These are phyloP conservation scores for Blastocladiella emersonii DNA, from an alignment of 371 early-diverging fungal genomes.

Conservation along the genomic window DNA sequence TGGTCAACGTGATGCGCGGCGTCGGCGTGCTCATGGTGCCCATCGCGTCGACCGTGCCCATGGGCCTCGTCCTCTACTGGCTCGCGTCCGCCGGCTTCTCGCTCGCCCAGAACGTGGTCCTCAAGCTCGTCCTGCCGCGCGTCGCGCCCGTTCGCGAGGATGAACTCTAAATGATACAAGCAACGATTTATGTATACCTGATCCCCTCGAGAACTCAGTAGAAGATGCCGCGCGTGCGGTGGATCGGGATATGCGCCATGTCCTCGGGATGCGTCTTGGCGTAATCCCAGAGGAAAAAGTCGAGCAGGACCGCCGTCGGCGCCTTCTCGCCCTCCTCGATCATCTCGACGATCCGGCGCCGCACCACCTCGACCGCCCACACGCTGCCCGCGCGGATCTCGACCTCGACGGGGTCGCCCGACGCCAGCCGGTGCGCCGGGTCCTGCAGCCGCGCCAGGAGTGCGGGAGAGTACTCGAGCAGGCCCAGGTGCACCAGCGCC, in stretches of 20 bases:
- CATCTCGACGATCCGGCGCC: constrained; percentile 28
- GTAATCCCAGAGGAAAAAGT: constrained; percentile 80
- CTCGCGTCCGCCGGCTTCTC: neutral
- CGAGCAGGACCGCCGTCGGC: constrained; percentile 61
- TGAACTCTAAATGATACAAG: no score
- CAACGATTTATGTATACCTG: no score
- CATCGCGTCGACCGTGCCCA: neutral
- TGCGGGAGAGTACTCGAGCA: constrained; percentile 48
- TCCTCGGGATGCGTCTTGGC: constrained; percentile 47
- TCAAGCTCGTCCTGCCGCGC: neutral
- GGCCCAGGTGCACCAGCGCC: constrained; percentile 55
- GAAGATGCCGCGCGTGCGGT: constrained; percentile 57
- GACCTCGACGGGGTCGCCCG: constrained; percentile 36
- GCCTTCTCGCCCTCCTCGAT: neutral
- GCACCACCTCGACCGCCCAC: constrained; percentile 63
- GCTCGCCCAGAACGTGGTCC: neutral
- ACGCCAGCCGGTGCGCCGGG: neutral
- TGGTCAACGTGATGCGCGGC: neutral
- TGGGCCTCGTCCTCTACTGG: neutral
- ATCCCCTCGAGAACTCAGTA: no score
- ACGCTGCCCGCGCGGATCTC: constrained; percentile 79
- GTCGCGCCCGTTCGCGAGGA: no score
- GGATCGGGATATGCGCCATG: constrained; percentile 54
- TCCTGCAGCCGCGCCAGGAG: constrained; percentile 16
- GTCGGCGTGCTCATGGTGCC: neutral